Evolutionary conservation across 2,329 filamentous ascomycete species (phyloP), one percentile per base, ranked within the genome.

Genomic region (Colletotrichum echinochloae): DNA sequence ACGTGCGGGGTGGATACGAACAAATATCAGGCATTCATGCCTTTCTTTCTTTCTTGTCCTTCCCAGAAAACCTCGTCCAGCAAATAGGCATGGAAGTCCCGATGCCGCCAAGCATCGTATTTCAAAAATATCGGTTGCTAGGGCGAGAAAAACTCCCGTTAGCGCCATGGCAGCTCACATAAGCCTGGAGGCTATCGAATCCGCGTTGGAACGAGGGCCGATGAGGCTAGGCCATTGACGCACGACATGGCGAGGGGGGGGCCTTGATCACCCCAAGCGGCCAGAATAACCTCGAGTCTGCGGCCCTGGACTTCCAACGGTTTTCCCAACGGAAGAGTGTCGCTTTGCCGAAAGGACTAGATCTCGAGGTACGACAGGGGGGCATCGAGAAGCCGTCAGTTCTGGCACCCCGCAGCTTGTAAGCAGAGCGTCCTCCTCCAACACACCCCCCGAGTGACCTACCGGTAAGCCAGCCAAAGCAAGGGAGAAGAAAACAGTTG

Each of bases 121-220:
- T 66, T 33, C 56, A 30, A 35, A 55, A 60, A 41, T 60, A 60
- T 65, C 33, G 62, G 7, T 46, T 46, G 44, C 44, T 46, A 46
- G 44, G 23, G 46, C 46, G 4, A 49, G 5, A 14, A 26, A 16
- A 26, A 20, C 2, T 26, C 12, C 37, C 30, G 18, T 44, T 66
- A 66, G 63, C 63, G 63, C 54, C 63, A 52, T 66, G 55, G 63
- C 63, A 61, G 63, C 63, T 66, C 63, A 66, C 63, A 52, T 66
- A 61, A 66, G 44, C 63, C 30, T 52, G 33, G 63, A 65, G 62
- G 28, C 41, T 51, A 49, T 35, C 30, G n/a, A 26, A 16, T 51
- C 59, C n/a, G 51, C 41, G 35, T 51, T 12, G 5, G 11, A 28
- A 11, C 20, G 44, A 37, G 23, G 9, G 23, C 20, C 28, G 16